These are phyloP conservation scores for Moniliophthora roreri DNA, from an alignment of 1,284 basidiomycete species.

Conservation along the genomic window DNA sequence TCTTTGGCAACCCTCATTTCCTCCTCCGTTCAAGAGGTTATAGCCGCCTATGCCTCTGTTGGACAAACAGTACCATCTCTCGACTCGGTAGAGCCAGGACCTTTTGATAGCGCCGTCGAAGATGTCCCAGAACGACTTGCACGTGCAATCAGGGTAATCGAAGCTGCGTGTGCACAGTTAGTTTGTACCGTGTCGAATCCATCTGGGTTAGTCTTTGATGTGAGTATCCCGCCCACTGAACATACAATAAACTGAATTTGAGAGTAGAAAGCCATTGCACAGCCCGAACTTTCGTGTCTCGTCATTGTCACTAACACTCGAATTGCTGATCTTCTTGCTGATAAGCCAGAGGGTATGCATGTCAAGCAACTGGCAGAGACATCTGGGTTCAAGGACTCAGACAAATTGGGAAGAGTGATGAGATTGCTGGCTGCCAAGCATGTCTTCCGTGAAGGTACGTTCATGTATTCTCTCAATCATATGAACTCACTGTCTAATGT, in stretches of 20 bases:
- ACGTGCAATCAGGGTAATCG: slow-evolving; percentile 20
- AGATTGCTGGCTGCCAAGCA: slow-evolving; percentile 32
- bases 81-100: slow-evolving; percentile 14
- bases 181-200: slow-evolving; percentile 22
- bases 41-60: slow-evolving; percentile 15
- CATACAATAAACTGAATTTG: neutral
- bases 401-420: slow-evolving; percentile 30
- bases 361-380: slow-evolving; percentile 24
- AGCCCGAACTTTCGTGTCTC: slow-evolving; percentile 16
- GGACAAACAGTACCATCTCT: slow-evolving; percentile 16
- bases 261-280: slow-evolving; percentile 15
- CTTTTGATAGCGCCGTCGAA: slow-evolving; percentile 17
- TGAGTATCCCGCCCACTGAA: slow-evolving; percentile 7
- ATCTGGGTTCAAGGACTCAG: slow-evolving; percentile 22
- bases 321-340: slow-evolving; percentile 32
- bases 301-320: slow-evolving; percentile 21
- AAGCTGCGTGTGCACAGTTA: slow-evolving; percentile 25
- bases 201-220: slow-evolving; percentile 23
- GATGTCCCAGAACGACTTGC: slow-evolving; percentile 5
- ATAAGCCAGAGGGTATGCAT: slow-evolving; percentile 30
- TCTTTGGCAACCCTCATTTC: slow-evolving; percentile 16
- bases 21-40: slow-evolving; percentile 15
- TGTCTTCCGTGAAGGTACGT: slow-evolving; percentile 30
- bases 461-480: neutral
- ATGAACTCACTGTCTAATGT: neutral